A percentile compares a stretch with the other conserved stretches of the same genome.
phyloP scores from a whole-genome alignment of 2,329 filamentous ascomycete species.

The Alternaria sp. region DNA sequence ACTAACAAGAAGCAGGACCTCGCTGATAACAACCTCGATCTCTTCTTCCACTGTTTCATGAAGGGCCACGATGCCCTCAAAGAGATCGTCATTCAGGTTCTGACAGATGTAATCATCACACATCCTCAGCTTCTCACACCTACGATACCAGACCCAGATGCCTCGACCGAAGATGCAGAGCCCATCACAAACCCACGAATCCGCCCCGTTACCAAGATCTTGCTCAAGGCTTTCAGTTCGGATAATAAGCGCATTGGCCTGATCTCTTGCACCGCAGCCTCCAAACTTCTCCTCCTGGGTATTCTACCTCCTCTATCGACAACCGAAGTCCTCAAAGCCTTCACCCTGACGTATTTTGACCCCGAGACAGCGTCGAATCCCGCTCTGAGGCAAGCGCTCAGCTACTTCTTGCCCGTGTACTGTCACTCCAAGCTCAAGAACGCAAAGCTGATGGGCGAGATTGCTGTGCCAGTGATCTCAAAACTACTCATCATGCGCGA shows the following conservation, averaged over 20 bases:
- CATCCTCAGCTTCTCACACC: conserved; percentile 81
- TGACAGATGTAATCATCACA: conserved; percentile 90
- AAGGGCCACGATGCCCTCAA: conserved; percentile 91
- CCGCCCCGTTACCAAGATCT: conserved; percentile 80
- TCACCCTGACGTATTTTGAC: conserved; percentile 88
- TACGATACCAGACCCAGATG: conserved; percentile 48
- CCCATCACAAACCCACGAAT: conserved; percentile 48
- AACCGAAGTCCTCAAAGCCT: conserved; percentile 78
- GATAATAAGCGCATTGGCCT: conserved; percentile 77
- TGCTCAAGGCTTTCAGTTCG: conserved; percentile 74
- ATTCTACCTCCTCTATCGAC: conserved; percentile 60
- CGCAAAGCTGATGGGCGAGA: conserved; percentile 77
- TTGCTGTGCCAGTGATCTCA: conserved; percentile 77
- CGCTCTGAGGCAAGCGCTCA: conserved; percentile 81
- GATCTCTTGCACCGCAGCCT: conserved; percentile 78
- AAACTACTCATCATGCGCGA: conserved; percentile 66
- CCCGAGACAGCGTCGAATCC: conserved; percentile 81
- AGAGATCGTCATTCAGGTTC: conserved; percentile 86
- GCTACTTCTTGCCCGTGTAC: conserved; percentile 94
- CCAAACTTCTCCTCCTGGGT: conserved; percentile 84
- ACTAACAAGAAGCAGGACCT: conserved; percentile 63
- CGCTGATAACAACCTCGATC: conserved; percentile 85
- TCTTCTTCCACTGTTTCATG: conserved; percentile 95
- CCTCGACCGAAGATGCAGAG: conserved; percentile 48
- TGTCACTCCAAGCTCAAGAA: conserved; percentile 85